Base-by-base conservation (phyloP, 139 green algal genomes). In the Spirogloea muscicola region DNA sequence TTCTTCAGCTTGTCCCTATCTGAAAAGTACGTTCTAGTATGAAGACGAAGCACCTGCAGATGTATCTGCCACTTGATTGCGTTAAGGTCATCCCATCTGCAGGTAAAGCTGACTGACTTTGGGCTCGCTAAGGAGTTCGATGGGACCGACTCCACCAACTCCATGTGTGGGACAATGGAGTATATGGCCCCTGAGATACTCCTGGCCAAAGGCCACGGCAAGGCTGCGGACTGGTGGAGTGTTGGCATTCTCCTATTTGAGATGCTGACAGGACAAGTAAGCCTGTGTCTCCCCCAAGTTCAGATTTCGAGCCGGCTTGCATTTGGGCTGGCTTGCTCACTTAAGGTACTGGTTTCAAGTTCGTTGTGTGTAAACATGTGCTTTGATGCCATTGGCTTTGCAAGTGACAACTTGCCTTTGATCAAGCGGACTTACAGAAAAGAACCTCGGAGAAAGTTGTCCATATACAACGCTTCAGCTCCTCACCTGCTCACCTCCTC, bases 171-270 rank as follows among this genome's bases (percentile, higher is more conserved):
- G 3, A 97, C 93, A 18, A 93, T 98, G 25, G 82, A 79, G 48
- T 85, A 79, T 78, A 86, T 90, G 88, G 87, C 90, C 4, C 89
- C 92, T 5, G 92, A 97, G 83, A 91, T 98, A 48, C 86, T 97
- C 39, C 78, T 85, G 16, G 93, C 84, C 38, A 88, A 88, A 40
- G 90, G 91, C 1, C 93, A 97, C 76, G 86, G 85, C 58, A 91
- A 92, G 76, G 66, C 81, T 2, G 94, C 96, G 36, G 94, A 98
- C 88, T 98, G 94, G 94, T 99, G 94, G 93, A 91, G 82, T 63
- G 85, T 93, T 25, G 94, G 94, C 34, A 89, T 98, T 34, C 86
- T 99, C 76, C 82, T 98, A 43, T 97, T 91, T 66, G 94, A 99
- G 84, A 99, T 99, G 94, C 83, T 99, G 60, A 90, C 85, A 25